These are phyloP conservation scores for Pyrenophora graminea DNA, from an alignment of 2,329 filamentous ascomycete genomes.

Conservation along the genomic window DNA sequence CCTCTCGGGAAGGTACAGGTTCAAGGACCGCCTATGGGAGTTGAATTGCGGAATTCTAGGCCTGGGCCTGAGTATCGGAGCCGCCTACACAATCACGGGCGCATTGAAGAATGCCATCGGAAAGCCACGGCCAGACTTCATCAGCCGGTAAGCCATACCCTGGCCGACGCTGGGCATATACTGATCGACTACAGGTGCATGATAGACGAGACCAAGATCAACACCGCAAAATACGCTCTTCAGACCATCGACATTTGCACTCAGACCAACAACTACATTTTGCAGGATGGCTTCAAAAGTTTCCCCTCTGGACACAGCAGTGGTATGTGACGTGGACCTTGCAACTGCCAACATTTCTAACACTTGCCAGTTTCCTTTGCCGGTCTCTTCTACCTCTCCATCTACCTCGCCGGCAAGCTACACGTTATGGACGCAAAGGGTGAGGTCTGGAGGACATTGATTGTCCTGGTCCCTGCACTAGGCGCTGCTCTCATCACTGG, in stretches of 20 bases:
- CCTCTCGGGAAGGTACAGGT: constrained; percentile 53
- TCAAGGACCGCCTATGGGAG: constrained; percentile 64
- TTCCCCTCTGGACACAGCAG: constrained; percentile 63
- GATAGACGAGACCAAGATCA: constrained; percentile 12
- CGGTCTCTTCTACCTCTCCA: constrained; percentile 62
- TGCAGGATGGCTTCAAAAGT: constrained; percentile 64
- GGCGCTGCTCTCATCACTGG: constrained; percentile 60
- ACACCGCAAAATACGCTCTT: constrained; percentile 15
- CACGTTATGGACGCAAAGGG: constrained; percentile 64
- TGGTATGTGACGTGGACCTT: constrained; percentile 44
- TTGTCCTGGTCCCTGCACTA: constrained; percentile 59
- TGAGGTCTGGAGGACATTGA: constrained; percentile 63
- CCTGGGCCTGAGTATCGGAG: constrained; percentile 57
- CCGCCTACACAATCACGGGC: constrained; percentile 62
- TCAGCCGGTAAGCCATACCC: constrained; percentile 52
- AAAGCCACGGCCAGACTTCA: constrained; percentile 64
- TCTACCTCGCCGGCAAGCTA: constrained; percentile 64
- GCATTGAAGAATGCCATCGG: constrained; percentile 63
- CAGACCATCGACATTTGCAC: constrained; percentile 53
- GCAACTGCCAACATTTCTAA: constrained; percentile 17
- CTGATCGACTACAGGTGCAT: constrained; percentile 25
- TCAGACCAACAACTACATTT: constrained; percentile 53
- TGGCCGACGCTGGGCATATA: neutral
- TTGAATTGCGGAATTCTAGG: constrained; percentile 64
- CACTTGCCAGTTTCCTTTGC: constrained; percentile 57